A percentile compares a stretch with the other conserved stretches of the same genome.
Evolutionary conservation across 257 asterid genomes (phyloP).

Genomic region (Solanum commersonii): DNA sequence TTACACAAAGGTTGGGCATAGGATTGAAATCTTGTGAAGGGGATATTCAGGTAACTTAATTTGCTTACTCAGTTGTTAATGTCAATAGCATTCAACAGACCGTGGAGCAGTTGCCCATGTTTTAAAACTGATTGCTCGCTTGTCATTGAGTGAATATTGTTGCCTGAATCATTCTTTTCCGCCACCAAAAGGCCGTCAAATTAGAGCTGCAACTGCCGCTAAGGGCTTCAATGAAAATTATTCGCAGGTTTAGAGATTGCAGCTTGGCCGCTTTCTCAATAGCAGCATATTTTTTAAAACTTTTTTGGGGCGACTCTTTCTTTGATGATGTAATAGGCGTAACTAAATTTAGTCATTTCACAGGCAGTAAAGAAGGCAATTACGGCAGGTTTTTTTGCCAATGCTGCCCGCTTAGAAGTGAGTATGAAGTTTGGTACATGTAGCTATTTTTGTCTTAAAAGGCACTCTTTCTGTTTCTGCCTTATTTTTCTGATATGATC

Average conservation of each 20-base stretch:
- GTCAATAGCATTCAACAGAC: background rate
- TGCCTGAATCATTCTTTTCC: background rate
- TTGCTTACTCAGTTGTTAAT: background rate
- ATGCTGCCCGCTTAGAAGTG: slow-evolving; percentile 91
- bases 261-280: background rate
- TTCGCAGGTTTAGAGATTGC: background rate
- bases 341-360: slow-evolving; percentile 2
- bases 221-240: background rate
- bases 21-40: slow-evolving; percentile 76
- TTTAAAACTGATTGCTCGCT: background rate
- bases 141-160: background rate
- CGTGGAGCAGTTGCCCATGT: background rate
- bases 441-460: background rate
- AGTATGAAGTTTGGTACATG: slow-evolving; percentile 8
- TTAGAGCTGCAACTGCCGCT: background rate
- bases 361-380: slow-evolving; percentile 92
- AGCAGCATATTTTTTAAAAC: background rate
- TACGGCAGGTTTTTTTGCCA: slow-evolving; percentile 83
- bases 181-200: background rate
- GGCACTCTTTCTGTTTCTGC: background rate
- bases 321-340: background rate
- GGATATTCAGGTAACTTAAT: slow-evolving; percentile 47
- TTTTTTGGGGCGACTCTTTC: background rate
- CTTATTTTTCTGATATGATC: background rate
- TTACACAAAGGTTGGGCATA: slow-evolving; percentile 69